Conservation (phyloP, 805 yeast genomes). For the Cyberlindnera misumaiensis region DNA sequence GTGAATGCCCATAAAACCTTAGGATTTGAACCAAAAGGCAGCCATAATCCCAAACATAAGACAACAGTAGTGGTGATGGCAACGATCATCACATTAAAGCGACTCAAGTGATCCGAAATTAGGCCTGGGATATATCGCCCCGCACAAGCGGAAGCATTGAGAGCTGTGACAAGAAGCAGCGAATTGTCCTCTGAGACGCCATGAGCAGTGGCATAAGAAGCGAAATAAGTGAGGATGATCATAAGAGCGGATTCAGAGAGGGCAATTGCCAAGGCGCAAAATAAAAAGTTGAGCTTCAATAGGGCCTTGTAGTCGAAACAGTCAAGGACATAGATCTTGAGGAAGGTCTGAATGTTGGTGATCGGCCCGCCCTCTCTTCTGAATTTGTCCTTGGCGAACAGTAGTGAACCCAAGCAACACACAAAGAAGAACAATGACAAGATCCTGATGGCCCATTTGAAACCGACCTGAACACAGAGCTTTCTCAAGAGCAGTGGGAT, state of each 20-base stretch:
- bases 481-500: slow-evolving; percentile 49
- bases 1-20: slow-evolving; percentile 38
- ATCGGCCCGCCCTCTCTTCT: slow-evolving; percentile 13
- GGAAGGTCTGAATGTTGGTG: slow-evolving; percentile 3
- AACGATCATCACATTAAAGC: slow-evolving; percentile 44
- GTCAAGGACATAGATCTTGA: slow-evolving; percentile 19
- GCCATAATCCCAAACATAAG: slow-evolving; percentile 34
- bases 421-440: slow-evolving; percentile 41
- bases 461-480: slow-evolving; percentile 45
- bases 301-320: slow-evolving; percentile 35
- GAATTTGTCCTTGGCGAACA: slow-evolving; percentile 36
- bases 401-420: slow-evolving; percentile 29
- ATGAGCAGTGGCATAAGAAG: slow-evolving; percentile 45
- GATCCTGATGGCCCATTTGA: slow-evolving; percentile 52
- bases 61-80: slow-evolving; percentile 25
- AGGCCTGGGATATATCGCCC: slow-evolving; percentile 42
- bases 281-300: slow-evolving; percentile 33
- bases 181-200: slow-evolving; percentile 39
- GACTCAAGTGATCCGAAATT: slow-evolving; percentile 40
- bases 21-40: slow-evolving; percentile 32
- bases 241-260: slow-evolving; percentile 28
- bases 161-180: slow-evolving; percentile 40
- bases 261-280: slow-evolving; percentile 35
- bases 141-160: slow-evolving; percentile 39
- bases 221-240: slow-evolving; percentile 41